Evolutionary conservation across 192 early-diverging fungal species (phyloP).

Genomic region (Coemansia sp.): DNA sequence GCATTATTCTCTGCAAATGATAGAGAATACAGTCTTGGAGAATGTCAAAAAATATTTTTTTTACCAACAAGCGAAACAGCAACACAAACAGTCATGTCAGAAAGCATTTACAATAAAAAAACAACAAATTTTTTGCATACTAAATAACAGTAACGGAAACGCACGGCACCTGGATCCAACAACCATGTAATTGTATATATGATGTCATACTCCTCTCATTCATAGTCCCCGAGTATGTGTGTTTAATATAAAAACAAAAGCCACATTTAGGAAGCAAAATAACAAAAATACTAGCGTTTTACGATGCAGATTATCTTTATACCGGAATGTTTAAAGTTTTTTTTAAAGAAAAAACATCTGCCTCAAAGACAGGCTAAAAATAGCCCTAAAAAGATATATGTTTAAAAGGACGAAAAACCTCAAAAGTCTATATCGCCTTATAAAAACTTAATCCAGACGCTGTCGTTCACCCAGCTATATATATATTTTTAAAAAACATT

Average conservation of each 20-base stretch:
- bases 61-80: neutral
- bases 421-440: too few relatives aligned
- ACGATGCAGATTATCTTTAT: too few relatives aligned
- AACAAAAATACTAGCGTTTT: neutral
- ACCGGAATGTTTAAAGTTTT: too few relatives aligned
- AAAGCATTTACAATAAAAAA: neutral
- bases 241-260: slow-evolving; percentile 1
- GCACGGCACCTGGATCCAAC: slow-evolving; percentile 4
- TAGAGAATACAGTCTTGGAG: neutral
- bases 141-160: slow-evolving; percentile 6
- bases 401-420: too few relatives aligned
- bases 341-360: too few relatives aligned
- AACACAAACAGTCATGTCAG: neutral
- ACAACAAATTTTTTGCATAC: neutral
- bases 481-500: too few relatives aligned
- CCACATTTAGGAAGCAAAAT: slow-evolving; percentile 1
- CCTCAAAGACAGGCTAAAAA: too few relatives aligned
- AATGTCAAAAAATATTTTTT: neutral
- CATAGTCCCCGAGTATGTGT: slow-evolving; percentile 1
- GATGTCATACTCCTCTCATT: slow-evolving; percentile 13
- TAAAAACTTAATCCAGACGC: too few relatives aligned
- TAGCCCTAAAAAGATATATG: too few relatives aligned
- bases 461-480: too few relatives aligned
- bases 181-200: slow-evolving; percentile 3
- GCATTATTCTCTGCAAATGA: neutral